phyloP scores from a whole-genome alignment of 2,329 filamentous ascomycete genomes.

The Laburnicola sp. region DNA sequence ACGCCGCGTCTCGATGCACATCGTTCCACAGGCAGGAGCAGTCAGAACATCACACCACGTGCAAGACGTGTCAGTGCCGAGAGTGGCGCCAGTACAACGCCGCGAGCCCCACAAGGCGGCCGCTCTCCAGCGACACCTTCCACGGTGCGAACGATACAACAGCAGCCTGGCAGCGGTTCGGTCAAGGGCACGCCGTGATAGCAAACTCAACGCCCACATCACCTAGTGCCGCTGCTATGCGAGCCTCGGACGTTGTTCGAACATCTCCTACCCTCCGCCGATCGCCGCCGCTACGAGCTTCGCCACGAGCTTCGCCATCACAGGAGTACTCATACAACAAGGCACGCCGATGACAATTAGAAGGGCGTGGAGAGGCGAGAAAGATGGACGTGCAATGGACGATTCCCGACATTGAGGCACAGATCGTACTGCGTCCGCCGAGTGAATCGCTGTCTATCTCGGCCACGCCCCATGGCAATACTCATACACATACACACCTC shows the following conservation, averaged over 20 bases:
- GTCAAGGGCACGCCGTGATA: conserved; percentile 30
- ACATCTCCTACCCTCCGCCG: conserved; percentile 35
- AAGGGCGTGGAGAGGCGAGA: conserved; percentile 36
- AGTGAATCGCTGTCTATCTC: conserved; percentile 32
- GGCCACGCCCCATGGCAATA: conserved; percentile 17
- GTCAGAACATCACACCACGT: conserved; percentile 40
- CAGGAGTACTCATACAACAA: conserved; percentile 31
- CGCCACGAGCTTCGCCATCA: conserved; percentile 34
- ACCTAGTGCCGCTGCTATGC: conserved; percentile 35
- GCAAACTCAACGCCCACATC: conserved; percentile 31
- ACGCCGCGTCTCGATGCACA: conserved; percentile 33
- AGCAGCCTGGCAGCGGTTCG: conserved; percentile 33
- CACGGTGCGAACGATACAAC: conserved; percentile 35
- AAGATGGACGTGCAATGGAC: conserved; percentile 45
- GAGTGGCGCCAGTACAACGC: conserved; percentile 39
- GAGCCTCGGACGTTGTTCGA: conserved; percentile 32
- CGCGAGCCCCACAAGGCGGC: conserved; percentile 34
- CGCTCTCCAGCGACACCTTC: conserved; percentile 41
- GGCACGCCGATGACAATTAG: conserved; percentile 38
- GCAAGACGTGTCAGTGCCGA: conserved; percentile 34
- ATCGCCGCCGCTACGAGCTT: conserved; percentile 35
- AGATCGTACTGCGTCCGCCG: conserved; percentile 37
- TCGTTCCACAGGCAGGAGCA: conserved; percentile 28
- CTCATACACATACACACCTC: not conserved
- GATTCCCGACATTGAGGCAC: conserved; percentile 37